These are phyloP conservation scores for Fusarium armeniacum DNA, from an alignment of 2,329 filamentous ascomycete genomes.

Conservation along the genomic window DNA sequence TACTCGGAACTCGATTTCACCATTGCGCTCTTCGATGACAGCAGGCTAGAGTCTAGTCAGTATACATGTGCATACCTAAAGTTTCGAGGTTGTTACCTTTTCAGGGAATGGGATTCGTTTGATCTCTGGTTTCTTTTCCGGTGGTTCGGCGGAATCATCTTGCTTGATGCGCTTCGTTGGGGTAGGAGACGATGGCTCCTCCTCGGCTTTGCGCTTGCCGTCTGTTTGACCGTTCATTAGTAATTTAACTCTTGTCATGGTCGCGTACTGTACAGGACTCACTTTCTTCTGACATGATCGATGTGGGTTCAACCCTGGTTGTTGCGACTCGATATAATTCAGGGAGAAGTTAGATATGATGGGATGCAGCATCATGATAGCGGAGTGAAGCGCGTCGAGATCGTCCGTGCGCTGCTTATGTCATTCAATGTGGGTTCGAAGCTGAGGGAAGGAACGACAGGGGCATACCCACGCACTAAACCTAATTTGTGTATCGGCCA, in stretches of 20 bases:
- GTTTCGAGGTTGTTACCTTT: constrained; percentile 69
- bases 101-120: constrained; percentile 88
- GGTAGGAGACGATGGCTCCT: constrained; percentile 73
- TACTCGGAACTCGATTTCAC: constrained; percentile 96
- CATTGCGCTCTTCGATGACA: constrained; percentile 91
- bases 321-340: constrained; percentile 12
- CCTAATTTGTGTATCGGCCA: constrained; percentile 53
- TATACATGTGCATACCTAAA: neutral
- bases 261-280: neutral
- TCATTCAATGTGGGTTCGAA: constrained; percentile 32
- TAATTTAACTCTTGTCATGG: neutral
- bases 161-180: constrained; percentile 76
- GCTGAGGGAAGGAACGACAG: constrained; percentile 7
- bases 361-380: constrained; percentile 43
- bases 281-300: constrained; percentile 50
- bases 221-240: constrained; percentile 53
- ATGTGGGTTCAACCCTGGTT: constrained; percentile 10
- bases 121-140: constrained; percentile 64
- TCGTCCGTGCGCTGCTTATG: constrained; percentile 53
- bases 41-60: constrained; percentile 71
- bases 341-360: constrained; percentile 33
- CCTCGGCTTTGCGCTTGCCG: constrained; percentile 79
- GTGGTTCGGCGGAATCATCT: constrained; percentile 50
- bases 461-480: constrained; percentile 47
- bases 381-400: constrained; percentile 44